Base-by-base conservation (phyloP, 768 basidiomycete species). In the Cubamyces sp. region DNA sequence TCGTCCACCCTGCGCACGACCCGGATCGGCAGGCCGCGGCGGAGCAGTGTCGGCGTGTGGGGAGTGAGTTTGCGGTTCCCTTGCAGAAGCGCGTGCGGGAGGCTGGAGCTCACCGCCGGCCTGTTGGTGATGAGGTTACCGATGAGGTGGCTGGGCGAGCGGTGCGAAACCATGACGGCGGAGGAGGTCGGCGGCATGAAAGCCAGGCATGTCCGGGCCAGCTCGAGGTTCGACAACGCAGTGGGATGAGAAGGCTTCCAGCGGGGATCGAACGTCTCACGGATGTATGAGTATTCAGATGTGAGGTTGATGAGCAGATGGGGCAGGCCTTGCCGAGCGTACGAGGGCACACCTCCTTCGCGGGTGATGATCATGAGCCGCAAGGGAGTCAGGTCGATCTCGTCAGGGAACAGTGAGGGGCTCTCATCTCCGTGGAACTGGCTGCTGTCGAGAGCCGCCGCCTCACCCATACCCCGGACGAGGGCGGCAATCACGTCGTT, bases 61-160 rank as follows among this genome's bases (percentile, higher is more conserved):
- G 84, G 83, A 0, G 93, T 95, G 54, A 98, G 83, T 68, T 88
- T 90, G 52, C 91, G 81, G 71, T 93, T 91, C 6, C 91, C 88
- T 65, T 94, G 92, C 26, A 98, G 82, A 18, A 98, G 81, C 6
- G 96, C 93, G 68, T 97, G 94, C 47, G 97, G 96, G 37, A 99
- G 82, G 67, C 94, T 96, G 3, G 96, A 96, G 69, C 93, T 96
- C 62, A 96, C 87, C 8, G 94, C 94, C 3, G 97, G 97, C 71
- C 95, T 96, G 74, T 99, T 99, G 34, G 96, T 99, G 71, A 99
- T 96, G 26, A 99, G 83, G 75, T 98, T 98, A 48, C 87, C 96
- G 69, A 99, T 98, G 64, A 99, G 85, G 2, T 93, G 93, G 63
- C 92, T 93, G 0, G 95, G 92, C 1, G 95, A 96, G 52, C 95